Evolutionary conservation across 2,329 filamentous ascomycete genomes (phyloP).

Genomic region (Aspergillus sp.): DNA sequence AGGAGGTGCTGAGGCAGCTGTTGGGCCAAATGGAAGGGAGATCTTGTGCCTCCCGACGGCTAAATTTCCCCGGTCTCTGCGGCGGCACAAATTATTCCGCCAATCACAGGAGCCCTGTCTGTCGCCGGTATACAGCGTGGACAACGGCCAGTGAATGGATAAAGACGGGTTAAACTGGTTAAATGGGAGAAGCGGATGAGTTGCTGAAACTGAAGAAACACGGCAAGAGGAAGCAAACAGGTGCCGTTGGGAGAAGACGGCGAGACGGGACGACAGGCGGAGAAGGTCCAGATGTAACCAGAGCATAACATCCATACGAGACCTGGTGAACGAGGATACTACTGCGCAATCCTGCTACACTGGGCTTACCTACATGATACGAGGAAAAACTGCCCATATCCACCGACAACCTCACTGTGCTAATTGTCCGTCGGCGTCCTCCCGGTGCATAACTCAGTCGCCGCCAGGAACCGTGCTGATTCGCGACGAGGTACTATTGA

Average conservation of each 20-base stretch:
- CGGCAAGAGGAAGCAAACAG: too few species aligned
- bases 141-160: neutral
- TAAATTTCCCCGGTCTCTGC: conserved; percentile 25
- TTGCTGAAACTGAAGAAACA: neutral
- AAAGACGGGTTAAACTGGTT: neutral
- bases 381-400: conserved; percentile 21
- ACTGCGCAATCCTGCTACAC: neutral
- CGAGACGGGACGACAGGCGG: too few species aligned
- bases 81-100: conserved; percentile 33
- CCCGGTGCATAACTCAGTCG: too few species aligned
- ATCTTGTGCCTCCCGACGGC: conserved; percentile 14
- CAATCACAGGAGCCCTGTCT: conserved; percentile 24
- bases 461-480: neutral
- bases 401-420: conserved; percentile 5
- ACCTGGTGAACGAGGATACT: neutral
- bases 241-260: too few species aligned
- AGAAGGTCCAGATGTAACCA: neutral
- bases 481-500: neutral
- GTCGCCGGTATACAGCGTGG: neutral
- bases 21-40: conserved; percentile 9
- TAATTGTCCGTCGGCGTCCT: conserved; percentile 11
- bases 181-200: neutral
- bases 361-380: conserved; percentile 15
- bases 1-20: neutral
- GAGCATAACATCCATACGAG: neutral